These are phyloP conservation scores for Xylariaceae sp. DNA, from an alignment of 2,329 filamentous ascomycete species.

Conservation along the genomic window DNA sequence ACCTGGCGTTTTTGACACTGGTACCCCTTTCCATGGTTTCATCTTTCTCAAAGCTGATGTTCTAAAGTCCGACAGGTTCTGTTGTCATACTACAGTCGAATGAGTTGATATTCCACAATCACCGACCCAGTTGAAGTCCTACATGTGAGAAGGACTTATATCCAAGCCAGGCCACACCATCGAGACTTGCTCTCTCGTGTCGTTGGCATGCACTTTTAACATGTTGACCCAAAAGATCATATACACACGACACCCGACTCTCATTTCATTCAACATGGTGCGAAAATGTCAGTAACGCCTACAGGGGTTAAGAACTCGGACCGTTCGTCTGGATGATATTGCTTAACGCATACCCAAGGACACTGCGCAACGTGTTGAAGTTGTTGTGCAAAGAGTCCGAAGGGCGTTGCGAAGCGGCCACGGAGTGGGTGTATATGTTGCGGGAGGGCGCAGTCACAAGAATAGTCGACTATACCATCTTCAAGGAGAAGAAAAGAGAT, in stretches of 20 bases:
- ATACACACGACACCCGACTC: neutral
- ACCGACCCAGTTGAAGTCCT: neutral
- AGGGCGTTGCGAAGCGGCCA: constrained; percentile 8
- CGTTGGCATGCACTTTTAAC: neutral
- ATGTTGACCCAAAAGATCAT: neutral
- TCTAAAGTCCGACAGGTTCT: too few species aligned
- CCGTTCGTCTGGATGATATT: constrained; percentile 5
- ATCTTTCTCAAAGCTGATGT: too few species aligned
- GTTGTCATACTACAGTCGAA: too few species aligned
- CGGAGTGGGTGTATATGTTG: constrained; percentile 6
- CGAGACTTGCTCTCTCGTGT: too few species aligned
- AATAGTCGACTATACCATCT: constrained; percentile 9
- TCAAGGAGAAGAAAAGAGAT: constrained; percentile 1
- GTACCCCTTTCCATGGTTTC: too few species aligned
- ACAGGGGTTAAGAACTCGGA: neutral
- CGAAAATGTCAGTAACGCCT: neutral
- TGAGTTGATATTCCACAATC: too few species aligned
- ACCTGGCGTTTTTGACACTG: too few species aligned
- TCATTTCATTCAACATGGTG: neutral
- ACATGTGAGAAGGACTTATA: neutral
- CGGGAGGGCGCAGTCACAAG: constrained; percentile 8
- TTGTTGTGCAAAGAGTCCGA: constrained; percentile 14
- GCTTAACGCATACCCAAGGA: constrained; percentile 6
- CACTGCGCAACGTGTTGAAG: constrained; percentile 7
- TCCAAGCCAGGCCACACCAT: too few species aligned